Evolutionary conservation across 495 filamentous ascomycete genomes (phyloP).

Genomic region (Diplogelasinospora grovesii): DNA sequence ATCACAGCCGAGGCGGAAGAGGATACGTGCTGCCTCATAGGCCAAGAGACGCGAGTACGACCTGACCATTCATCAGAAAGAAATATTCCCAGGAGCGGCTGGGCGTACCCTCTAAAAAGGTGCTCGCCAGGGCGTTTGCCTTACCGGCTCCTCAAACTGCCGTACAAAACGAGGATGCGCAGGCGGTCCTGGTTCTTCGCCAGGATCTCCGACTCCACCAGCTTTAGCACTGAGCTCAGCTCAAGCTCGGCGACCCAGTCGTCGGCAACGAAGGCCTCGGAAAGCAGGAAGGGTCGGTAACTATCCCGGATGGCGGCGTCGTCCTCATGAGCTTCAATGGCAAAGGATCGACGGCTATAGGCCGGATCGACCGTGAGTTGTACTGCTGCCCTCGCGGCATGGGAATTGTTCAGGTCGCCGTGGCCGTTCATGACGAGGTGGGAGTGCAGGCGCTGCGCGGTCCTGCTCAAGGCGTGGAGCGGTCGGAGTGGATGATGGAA

Average conservation of each 20-base stretch:
- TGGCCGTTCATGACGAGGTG: too few relatives aligned
- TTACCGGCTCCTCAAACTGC: slow-evolving; percentile 49
- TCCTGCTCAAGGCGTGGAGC: too few relatives aligned
- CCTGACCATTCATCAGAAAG: slow-evolving; percentile 20
- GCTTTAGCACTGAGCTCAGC: slow-evolving; percentile 43
- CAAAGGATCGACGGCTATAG: slow-evolving; percentile 30
- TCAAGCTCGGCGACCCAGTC: slow-evolving; percentile 56
- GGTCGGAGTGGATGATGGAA: too few relatives aligned
- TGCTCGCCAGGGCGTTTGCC: neutral
- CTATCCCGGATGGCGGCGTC: slow-evolving; percentile 37
- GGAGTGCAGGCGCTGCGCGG: too few relatives aligned
- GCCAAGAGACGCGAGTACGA: slow-evolving; percentile 59
- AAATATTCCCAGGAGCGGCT: too few relatives aligned
- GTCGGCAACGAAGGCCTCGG: slow-evolving; percentile 19
- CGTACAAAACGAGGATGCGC: slow-evolving; percentile 58
- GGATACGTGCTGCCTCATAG: slow-evolving; percentile 53
- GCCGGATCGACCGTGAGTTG: slow-evolving; percentile 12
- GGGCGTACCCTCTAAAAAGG: too few relatives aligned
- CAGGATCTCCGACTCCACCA: slow-evolving; percentile 45
- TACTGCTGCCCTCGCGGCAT: slow-evolving; percentile 19
- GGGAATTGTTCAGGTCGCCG: slow-evolving; percentile 39
- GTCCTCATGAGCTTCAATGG: slow-evolving; percentile 42
- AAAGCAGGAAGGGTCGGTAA: slow-evolving; percentile 55
- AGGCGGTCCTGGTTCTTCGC: slow-evolving; percentile 37
- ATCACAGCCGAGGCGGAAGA: slow-evolving; percentile 63